A percentile compares a stretch with the other conserved stretches of the same genome.
These are phyloP conservation scores for Cyclaneusma minus DNA, from an alignment of 2,329 filamentous ascomycete species.

Conservation along the genomic window DNA sequence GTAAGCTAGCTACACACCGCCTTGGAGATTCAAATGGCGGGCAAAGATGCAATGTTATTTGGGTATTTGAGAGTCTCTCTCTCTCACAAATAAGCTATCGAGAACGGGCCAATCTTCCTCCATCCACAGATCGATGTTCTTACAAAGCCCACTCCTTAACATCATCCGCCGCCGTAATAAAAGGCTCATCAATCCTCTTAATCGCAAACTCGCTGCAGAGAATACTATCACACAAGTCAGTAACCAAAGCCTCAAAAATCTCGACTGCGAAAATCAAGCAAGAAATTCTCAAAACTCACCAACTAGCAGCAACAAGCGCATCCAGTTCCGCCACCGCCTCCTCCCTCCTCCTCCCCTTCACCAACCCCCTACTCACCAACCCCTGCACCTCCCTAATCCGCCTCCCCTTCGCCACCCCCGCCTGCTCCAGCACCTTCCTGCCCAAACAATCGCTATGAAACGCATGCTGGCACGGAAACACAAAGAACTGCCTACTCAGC, in stretches of 20 bases:
- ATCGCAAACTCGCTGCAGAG: slow-evolving; percentile 92
- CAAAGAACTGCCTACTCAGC: slow-evolving; percentile 86
- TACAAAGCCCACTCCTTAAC: slow-evolving; percentile 65
- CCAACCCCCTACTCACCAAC: slow-evolving; percentile 63
- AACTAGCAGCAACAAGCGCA: slow-evolving; percentile 76
- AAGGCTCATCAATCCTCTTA: slow-evolving; percentile 85
- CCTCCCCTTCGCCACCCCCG: slow-evolving; percentile 58
- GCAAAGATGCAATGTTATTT: no score
- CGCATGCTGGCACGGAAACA: slow-evolving; percentile 95
- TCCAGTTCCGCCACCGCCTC: slow-evolving; percentile 79
- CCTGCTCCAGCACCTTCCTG: slow-evolving; percentile 68
- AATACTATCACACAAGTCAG: slow-evolving; percentile 40
- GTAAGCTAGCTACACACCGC: no score
- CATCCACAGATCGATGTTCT: no score
- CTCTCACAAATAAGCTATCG: no score
- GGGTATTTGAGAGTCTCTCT: no score
- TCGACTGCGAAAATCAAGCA: slow-evolving; percentile 2
- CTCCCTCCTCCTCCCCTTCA: slow-evolving; percentile 58
- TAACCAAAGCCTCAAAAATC: no score
- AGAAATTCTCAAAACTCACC: slow-evolving; percentile 36
- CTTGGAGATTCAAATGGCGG: no score
- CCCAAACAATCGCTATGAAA: slow-evolving; percentile 95
- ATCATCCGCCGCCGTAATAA: slow-evolving; percentile 60
- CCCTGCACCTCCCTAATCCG: slow-evolving; percentile 75
- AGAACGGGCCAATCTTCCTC: no score